Evolutionary conservation across 2,329 filamentous ascomycete genomes (phyloP), one percentile per base, ranked within the genome.

Genomic region (Fusarium concolor): DNA sequence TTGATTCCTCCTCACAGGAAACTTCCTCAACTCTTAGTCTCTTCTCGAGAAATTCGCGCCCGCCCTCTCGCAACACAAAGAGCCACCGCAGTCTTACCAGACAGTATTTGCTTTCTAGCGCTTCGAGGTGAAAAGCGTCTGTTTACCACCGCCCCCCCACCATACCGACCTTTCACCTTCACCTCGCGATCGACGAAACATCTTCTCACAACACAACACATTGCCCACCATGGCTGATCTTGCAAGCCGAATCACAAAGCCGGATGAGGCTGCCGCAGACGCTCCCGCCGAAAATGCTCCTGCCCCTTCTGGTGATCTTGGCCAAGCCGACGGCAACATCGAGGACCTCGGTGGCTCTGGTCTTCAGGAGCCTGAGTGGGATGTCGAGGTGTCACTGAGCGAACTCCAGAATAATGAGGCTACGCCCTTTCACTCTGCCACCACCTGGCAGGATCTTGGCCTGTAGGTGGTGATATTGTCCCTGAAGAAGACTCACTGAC

Each of bases 341-440:
- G 77, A 79, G 45, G 63, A 70, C 26, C 71, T 78, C 20, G 78
- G 79, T 38, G 87, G 85, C 55, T 87, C 87, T 38, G 83, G 82
- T 46, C 82, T 90, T 28, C 79, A 87, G 45, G 92, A 97, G 78
- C 89, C 90, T 6, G 89, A 92, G 60, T 96, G 92, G 80, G 91
- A 96, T 71, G 95, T 99, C 70, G 91, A 97, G 76, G 93, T 99
- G 73, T 96, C 95, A 79, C 87, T 98, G 61, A 94, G 91, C 74
- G 94, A 97, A 76, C 85, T 97, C 54, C 94, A 97, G 80, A 88
- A 89, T 29, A 93, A 97, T 76, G 89, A 92, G 12, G 91, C 93
- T 74, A 95, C 94, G 76, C 95, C 95, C 12, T 87, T 98, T 24
- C 96, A 89, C 79, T 97, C 95, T 5, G 90, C 91, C 49, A 91